Base-by-base conservation (phyloP, 1,284 basidiomycete genomes). In the Ustilago tritici region DNA sequence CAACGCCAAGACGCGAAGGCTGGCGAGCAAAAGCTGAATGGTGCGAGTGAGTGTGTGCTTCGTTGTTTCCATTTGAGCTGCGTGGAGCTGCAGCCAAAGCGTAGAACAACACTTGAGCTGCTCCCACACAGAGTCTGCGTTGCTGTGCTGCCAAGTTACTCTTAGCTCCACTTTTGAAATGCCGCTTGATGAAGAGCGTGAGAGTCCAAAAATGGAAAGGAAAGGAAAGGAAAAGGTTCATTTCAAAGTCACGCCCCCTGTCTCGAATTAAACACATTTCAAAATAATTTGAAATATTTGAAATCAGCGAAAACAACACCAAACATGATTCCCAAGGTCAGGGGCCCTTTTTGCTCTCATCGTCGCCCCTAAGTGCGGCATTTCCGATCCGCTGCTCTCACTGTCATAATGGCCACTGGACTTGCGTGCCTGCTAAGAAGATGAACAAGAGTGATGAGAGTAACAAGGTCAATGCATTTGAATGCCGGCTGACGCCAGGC, bases 81-180 rank as follows among this genome's bases (percentile, higher is more conserved):
- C 46, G 23, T 31, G 9, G 46, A 49, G 46, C 46, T 49, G 46
- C 46, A 49, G n/a, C 46, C 46, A 15, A 15, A 54, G 36, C 32
- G 53, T 54, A 54, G 53, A 50, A 50, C 49, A 50, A 61, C 59
- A 61, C 59, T 61, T 54, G 36, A 35, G 32, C 41, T 47, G 34
- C 55, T 43, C 15, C 28, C 23, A 28, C 23, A 28, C 23, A 28
- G 23, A 28, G 23, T 41, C 17, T 49, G 46, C 46, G n/a, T 19
- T 49, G 46, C 46, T 49, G 46, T 49, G 46, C 46, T 49, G 46
- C 28, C n/a, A n/a, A 31, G 11, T 28, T 32, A 10, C 31, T 15
- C 34, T 36, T 46, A 47, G 50, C 50, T 52, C 58, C 49, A 41
- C 58, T 50, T 50, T 14, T 32, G 34, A 38, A 50, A 50, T 50